A percentile compares a stretch with the other conserved stretches of the same genome.
These are phyloP conservation scores for Aspergillus cavernicola DNA, from an alignment of 495 filamentous ascomycete genomes.

Conservation along the genomic window DNA sequence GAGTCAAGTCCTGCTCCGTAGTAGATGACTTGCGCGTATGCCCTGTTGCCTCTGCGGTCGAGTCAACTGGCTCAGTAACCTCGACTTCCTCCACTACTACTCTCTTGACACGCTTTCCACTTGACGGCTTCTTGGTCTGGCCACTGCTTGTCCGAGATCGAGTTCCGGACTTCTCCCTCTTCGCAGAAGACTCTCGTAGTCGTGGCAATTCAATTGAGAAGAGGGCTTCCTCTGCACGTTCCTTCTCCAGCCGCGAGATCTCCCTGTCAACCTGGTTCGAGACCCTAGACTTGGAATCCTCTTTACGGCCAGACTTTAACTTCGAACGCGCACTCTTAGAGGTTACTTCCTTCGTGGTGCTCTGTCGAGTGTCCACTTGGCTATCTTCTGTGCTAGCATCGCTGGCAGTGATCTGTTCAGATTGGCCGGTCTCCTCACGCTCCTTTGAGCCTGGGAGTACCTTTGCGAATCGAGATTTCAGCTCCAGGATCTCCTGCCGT, in stretches of 20 bases:
- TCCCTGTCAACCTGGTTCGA: constrained; percentile 43
- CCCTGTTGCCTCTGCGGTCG: constrained; percentile 32
- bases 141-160: constrained; percentile 12
- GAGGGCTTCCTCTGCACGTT: constrained; percentile 44
- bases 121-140: constrained; percentile 34
- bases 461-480: constrained; percentile 40
- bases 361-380: constrained; percentile 34
- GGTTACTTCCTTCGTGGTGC: constrained; percentile 34
- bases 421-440: constrained; percentile 32
- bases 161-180: constrained; percentile 18
- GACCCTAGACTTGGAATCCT: constrained; percentile 33
- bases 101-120: constrained; percentile 43
- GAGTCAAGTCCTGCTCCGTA: constrained; percentile 35
- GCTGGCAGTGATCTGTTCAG: constrained; percentile 25
- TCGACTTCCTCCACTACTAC: constrained; percentile 42
- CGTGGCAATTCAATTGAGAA: constrained; percentile 40
- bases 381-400: constrained; percentile 33
- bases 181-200: constrained; percentile 23
- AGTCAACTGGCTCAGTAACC: constrained; percentile 26
- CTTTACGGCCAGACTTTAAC: constrained; percentile 26
- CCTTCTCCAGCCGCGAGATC: constrained; percentile 39
- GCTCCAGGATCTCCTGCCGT: constrained; percentile 44
- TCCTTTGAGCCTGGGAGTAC: constrained; percentile 17
- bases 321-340: constrained; percentile 33
- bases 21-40: constrained; percentile 30